A percentile compares a stretch with the other conserved stretches of the same genome.
These are phyloP conservation scores for Linum usitatissimum DNA, from an alignment of 345 rosid genomes.

Conservation along the genomic window DNA sequence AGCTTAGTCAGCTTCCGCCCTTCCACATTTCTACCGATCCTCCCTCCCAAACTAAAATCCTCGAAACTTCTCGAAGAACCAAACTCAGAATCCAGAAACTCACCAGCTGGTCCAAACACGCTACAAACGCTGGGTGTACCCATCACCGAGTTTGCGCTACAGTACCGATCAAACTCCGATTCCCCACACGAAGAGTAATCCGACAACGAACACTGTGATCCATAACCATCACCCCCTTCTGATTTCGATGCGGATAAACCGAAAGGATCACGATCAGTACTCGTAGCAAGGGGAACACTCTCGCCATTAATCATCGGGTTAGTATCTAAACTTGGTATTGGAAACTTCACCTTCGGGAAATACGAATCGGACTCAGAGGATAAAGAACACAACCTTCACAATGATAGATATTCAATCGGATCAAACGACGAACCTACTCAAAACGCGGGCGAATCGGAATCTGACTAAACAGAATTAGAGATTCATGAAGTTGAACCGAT, in stretches of 20 bases:
- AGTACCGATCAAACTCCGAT: constrained; percentile 69
- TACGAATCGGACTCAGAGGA: background rate
- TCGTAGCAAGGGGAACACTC: background rate
- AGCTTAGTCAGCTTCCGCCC: constrained; percentile 17
- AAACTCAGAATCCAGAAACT: constrained; percentile 50
- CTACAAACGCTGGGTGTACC: constrained; percentile 71
- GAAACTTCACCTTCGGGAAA: background rate
- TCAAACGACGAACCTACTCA: background rate
- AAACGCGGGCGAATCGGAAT: background rate
- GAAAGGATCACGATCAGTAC: constrained; percentile 33
- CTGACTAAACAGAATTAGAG: background rate
- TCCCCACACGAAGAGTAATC: constrained; percentile 78
- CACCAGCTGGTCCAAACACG: constrained; percentile 41
- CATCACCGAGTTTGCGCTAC: constrained; percentile 71
- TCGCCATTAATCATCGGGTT: background rate
- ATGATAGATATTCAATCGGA: background rate
- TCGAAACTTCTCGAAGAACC: constrained; percentile 52
- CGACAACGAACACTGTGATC: constrained; percentile 37
- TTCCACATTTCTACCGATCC: constrained; percentile 14
- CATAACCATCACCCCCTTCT: constrained; percentile 30
- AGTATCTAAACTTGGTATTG: background rate
- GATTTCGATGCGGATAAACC: constrained; percentile 23
- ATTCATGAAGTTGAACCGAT: background rate
- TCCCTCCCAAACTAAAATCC: constrained; percentile 54
- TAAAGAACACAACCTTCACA: background rate